Evolutionary conservation across 2,329 filamentous ascomycete species (phyloP), one percentile per base, ranked within the genome.

Genomic region (Lecanosticta acicola): DNA sequence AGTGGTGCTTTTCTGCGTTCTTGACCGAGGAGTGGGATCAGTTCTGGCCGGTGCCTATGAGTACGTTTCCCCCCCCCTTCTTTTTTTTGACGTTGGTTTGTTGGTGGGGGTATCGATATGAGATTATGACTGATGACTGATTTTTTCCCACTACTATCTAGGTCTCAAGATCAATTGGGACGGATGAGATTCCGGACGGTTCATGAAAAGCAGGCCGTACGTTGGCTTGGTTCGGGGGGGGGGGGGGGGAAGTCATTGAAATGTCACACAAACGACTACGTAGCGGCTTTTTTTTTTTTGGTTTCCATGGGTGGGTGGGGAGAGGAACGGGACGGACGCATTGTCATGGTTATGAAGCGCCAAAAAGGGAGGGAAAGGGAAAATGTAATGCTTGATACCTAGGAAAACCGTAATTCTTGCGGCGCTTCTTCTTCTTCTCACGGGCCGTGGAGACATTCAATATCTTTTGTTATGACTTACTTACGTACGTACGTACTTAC

Each of bases 11-110:
- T 46, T 66, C 71, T 58, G 63, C 64, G 18, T 75, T 72, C 48
- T 54, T 75, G 63, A 73, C 68, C 29, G 71, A 72, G 63, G 69
- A 70, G 41, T 70, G 69, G 66, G 69, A 73, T 60, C 63, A 60
- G 55, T 71, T 65, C 55, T 72, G 70, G 56, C 69, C 69, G 33
- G 73, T 73, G 47, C 71, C 71, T 41, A 68, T 66, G 43, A 65
- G 71, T 72, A 59, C 70, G 71, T 59, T 21, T 36, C 24, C 32
- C 17, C 14, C 18, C 37, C 2, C 26, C 26, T 38, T 20, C 43
- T 26, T 38, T 26, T 29, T 33, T 42, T 14, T 2, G 14, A 14
- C 24, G 16, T 41, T 16, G 19, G 18, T 14, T 17, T 16, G 18
- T 13, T 32, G 32, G 24, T 29, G 20, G 13, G 19, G 13, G 17